Conservation (phyloP, 352 stramenopile genomes). For the Pythium rhizo-oryzae region DNA sequence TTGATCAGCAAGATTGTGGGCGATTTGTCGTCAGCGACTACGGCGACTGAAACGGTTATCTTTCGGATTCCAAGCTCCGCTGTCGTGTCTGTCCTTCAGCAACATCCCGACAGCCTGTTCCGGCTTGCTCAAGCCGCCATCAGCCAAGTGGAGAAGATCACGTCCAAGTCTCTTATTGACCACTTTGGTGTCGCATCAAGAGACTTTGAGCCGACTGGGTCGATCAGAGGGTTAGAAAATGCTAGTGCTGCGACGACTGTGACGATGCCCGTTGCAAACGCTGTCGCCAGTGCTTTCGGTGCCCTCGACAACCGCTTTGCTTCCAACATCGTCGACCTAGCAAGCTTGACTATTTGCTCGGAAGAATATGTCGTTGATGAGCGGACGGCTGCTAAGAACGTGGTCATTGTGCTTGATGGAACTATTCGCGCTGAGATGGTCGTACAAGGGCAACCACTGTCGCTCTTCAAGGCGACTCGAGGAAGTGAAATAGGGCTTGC, state of each 20-base stretch:
- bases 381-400: constrained; percentile 7
- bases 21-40: constrained; percentile 49
- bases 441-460: constrained; percentile 38
- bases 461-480: constrained; percentile 53
- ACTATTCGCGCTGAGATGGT: constrained; percentile 56
- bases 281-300: constrained; percentile 10
- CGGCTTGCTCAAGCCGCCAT: constrained; percentile 72
- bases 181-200: constrained; percentile 70
- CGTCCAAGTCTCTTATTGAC: constrained; percentile 73
- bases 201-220: constrained; percentile 38
- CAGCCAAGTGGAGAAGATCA: constrained; percentile 86
- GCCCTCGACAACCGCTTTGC: constrained; percentile 15
- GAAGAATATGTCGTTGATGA: constrained; percentile 25
- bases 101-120: constrained; percentile 74
- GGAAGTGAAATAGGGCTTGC: constrained; percentile 75
- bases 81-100: constrained; percentile 53
- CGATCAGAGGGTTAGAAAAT: constrained; percentile 24
- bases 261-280: background rate
- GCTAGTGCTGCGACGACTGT: background rate
- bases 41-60: constrained; percentile 53
- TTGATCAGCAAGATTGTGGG: constrained; percentile 57
- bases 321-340: constrained; percentile 12
- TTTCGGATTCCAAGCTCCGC: constrained; percentile 63
- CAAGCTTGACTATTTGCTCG: constrained; percentile 7
- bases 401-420: constrained; percentile 70